Evolutionary conservation across 2,329 filamentous ascomycete genomes (phyloP).

Genomic region (Colletotrichum limetticola): DNA sequence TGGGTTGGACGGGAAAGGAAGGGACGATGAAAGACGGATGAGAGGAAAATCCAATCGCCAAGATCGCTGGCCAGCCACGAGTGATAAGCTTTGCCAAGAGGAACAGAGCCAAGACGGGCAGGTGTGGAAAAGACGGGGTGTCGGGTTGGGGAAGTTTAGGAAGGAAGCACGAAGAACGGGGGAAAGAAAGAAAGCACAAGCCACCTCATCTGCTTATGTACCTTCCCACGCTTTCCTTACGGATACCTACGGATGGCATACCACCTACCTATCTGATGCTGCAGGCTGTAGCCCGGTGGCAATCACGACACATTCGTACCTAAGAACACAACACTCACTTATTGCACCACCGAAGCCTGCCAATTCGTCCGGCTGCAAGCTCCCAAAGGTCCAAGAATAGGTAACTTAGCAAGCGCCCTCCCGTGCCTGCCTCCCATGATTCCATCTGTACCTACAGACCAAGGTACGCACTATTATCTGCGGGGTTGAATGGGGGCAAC

Average conservation of each 20-base stretch:
- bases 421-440: too few relatives aligned
- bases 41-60: constrained; percentile 22
- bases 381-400: neutral
- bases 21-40: constrained; percentile 1
- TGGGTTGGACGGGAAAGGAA: neutral
- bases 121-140: constrained; percentile 35
- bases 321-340: neutral
- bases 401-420: too few relatives aligned
- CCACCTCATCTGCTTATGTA: neutral
- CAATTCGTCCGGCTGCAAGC: constrained; percentile 1
- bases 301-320: neutral
- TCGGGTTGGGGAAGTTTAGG: constrained; percentile 14
- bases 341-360: neutral
- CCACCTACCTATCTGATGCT: neutral
- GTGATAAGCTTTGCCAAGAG: constrained; percentile 51
- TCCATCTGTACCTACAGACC: neutral
- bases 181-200: neutral
- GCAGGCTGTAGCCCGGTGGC: neutral
- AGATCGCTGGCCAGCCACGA: constrained; percentile 39
- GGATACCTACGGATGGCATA: too few relatives aligned
- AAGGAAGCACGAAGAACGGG: neutral
- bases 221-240: too few relatives aligned
- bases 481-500: constrained; percentile 17
- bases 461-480: neutral
- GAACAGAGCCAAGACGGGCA: constrained; percentile 38